Base-by-base conservation (phyloP, 257 asterid genomes). In the Apocynum venetum region DNA sequence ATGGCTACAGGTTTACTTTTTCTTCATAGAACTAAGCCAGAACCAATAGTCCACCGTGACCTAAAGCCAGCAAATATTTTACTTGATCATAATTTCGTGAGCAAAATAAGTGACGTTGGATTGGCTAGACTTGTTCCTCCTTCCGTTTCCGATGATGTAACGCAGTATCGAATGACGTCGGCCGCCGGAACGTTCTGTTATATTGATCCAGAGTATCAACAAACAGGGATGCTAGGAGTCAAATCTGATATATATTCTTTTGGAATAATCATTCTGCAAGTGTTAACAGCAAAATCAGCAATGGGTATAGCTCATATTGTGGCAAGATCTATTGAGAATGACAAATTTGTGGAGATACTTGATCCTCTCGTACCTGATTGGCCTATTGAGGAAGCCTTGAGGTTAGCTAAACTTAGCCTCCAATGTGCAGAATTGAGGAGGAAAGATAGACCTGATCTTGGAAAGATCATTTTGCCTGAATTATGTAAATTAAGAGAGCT, bases 131-230 rank as follows among this genome's bases (percentile, higher is more conserved):
- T 94, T 2, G 95, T 94, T 74, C 98, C 97, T 20, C 83, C 94
- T 20, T 76, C 88, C 1, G 83, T 80, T 2, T 87, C 93, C 0
- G 97, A 89, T 2, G 92, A 87, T 3, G 88, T 87, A 36, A 89
- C 97, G 3, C 96, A 90, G 14, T 89, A 82, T 81, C 80, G 91
- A n/a, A 90, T 94, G 92, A 94, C 98, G 25, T 88, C 97, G 19
- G 83, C 98, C 1, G 98, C 98, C 2, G 98, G 97, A 49, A 92
- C 98, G 0, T 89, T 94, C 82, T 92, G 98, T 82, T 94, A 94
- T 83, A 94, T 94, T 6, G 98, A 94, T 80, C 98, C 98, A 0
- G 98, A 92, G 68, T 94, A 94, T 80, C 98, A 94, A 59, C 97
- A 92, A 71, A 89, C 97, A 0, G 98, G 98, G 19, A 92, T 94